Evolutionary conservation across 192 early-diverging fungal species (phyloP).

Genomic region (Podila minutissima): DNA sequence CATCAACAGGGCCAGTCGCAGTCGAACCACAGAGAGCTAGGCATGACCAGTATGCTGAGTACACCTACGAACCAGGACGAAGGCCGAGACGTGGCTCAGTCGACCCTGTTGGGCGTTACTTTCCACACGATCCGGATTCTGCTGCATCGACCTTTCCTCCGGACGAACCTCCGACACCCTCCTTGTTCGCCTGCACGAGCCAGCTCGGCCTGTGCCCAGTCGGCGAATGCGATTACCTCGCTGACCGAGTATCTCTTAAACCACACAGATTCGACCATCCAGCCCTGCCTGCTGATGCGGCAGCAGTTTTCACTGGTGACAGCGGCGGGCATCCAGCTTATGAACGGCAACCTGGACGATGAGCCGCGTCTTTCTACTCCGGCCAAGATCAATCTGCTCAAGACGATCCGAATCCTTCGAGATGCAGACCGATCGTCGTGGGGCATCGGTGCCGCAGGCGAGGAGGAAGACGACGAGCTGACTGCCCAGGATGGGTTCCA

Average conservation of each 20-base stretch:
- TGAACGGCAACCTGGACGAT: slow-evolving; percentile 46
- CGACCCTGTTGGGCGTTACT: slow-evolving; percentile 30
- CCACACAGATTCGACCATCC: slow-evolving; percentile 24
- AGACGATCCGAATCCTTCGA: slow-evolving; percentile 42
- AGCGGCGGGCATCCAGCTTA: slow-evolving; percentile 40
- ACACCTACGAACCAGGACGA: slow-evolving; percentile 19
- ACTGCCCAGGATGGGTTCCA: slow-evolving; percentile 24
- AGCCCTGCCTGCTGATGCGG: slow-evolving; percentile 45
- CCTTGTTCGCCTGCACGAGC: slow-evolving; percentile 39
- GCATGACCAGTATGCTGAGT: not conserved
- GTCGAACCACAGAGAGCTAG: too few relatives aligned
- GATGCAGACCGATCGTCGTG: slow-evolving; percentile 45
- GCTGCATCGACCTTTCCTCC: slow-evolving; percentile 39
- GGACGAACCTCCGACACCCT: slow-evolving; percentile 45
- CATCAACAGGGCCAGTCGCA: not conserved
- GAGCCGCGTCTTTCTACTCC: slow-evolving; percentile 47
- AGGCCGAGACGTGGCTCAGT: slow-evolving; percentile 40
- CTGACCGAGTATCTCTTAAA: slow-evolving; percentile 47
- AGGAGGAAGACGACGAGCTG: not conserved
- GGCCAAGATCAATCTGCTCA: slow-evolving; percentile 47
- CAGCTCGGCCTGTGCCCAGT: slow-evolving; percentile 42
- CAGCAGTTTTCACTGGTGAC: slow-evolving; percentile 46
- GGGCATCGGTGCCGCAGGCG: slow-evolving; percentile 9
- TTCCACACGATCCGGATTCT: slow-evolving; percentile 44
- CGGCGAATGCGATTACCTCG: slow-evolving; percentile 48